Base-by-base conservation (phyloP, 257 asterid genomes). In the Rhazya stricta region DNA sequence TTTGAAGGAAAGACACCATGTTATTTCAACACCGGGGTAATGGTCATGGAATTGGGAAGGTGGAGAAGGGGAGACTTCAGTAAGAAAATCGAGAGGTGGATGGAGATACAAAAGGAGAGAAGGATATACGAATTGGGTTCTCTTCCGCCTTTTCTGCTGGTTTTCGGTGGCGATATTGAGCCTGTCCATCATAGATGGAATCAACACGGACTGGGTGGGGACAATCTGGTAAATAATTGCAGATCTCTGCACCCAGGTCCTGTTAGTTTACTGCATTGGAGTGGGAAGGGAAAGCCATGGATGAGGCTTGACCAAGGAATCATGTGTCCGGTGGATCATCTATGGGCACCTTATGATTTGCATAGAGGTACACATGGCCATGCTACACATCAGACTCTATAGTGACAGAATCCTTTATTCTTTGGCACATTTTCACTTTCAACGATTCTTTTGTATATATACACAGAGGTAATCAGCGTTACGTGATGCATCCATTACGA, bases 221-320 rank as follows among this genome's bases (percentile, higher is more conserved):
- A 91, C 67, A 90, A 91, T 70, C 80, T 90, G 63, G 83, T 75
- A 39, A 78, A 87, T 76, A 86, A 85, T 54, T 91, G 95, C 83
- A 82, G 95, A 85, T 74, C 79, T 4, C 73, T 90, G 88, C 91
- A 90, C 71, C 87, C 89, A 5, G 95, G 97, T 29, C 89, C 82
- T 56, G 95, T 90, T 19, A 90, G 95, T 82, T 86, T 91, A 84
- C 70, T 90, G 88, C 97, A 87, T 71, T 91, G 96, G 97, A 90
- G 96, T 51, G 96, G 96, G 63, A 91, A 91, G 77, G 97, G 93
- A 72, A 90, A 91, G 82, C 96, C 96, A 6, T 91, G 96, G 97
- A 91, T 80, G 15, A 79, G 97, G 82, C 82, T 91, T 6, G 97
- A 88, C 51, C 77, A 76, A 69, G 85, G 87, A 19, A 69, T 69